Percentiles rank a stretch among this genome's conserved stretches.
Evolutionary conservation across 768 basidiomycete genomes (phyloP).

Genomic region (Tulasnella sp.): DNA sequence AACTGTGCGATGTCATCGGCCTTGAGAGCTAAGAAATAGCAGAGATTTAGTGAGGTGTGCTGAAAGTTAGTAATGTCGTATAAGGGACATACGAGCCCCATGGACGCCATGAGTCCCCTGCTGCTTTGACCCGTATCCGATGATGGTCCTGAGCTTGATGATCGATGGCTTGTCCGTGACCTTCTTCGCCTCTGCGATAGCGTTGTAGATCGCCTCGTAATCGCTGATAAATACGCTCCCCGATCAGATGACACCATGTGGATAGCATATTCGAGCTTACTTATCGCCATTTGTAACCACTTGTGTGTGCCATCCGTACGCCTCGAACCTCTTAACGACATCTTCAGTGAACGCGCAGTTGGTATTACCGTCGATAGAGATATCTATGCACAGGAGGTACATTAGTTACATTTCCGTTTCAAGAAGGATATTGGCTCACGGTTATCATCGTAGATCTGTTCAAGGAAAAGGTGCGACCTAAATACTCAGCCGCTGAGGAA

Average conservation of each 20-base stretch:
- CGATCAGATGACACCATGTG: too few species aligned
- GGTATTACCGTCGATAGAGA: constrained; percentile 94
- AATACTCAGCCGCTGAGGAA: background rate
- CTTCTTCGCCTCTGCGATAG: constrained; percentile 65
- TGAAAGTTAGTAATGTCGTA: background rate
- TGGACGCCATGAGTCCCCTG: constrained; percentile 93
- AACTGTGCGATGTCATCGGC: constrained; percentile 75
- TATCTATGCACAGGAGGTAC: constrained; percentile 45
- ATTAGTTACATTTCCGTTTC: background rate
- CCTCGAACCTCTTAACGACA: constrained; percentile 72
- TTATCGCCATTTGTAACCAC: constrained; percentile 68
- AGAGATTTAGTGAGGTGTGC: constrained; percentile 12
- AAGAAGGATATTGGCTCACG: constrained; percentile 39
- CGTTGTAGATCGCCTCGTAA: constrained; percentile 60
- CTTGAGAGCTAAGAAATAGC: constrained; percentile 57
- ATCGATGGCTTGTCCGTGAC: constrained; percentile 78
- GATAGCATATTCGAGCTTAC: constrained; percentile 35
- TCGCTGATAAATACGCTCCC: constrained; percentile 41
- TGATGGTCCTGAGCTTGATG: constrained; percentile 77
- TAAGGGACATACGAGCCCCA: constrained; percentile 64
- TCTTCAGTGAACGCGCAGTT: constrained; percentile 89
- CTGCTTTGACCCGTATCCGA: constrained; percentile 86
- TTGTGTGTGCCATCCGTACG: constrained; percentile 93
- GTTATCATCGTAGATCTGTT: constrained; percentile 88
- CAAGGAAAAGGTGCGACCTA: background rate